Evolutionary conservation across 352 stramenopile genomes (phyloP), one percentile per base, ranked within the genome.

Genomic region (Phytophthora foliorum): DNA sequence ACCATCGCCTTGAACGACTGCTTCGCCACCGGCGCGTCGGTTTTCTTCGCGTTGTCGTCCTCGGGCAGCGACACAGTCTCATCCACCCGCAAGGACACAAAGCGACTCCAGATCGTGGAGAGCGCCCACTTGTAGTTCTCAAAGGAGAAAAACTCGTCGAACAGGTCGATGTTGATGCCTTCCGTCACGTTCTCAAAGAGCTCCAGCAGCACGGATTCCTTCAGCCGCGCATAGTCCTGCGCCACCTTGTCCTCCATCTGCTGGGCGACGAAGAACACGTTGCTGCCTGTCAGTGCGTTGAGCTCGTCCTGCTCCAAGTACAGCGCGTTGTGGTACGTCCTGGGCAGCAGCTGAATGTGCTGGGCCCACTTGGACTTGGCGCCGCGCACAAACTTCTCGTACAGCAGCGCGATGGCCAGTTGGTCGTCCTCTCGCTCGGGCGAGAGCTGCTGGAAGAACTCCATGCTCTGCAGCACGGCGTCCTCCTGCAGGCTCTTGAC

Each of bases 91-190:
- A 95, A 45, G 32, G 88, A 93, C 38, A 95, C 88, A 29, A 93
- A 94, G 41, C 88, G 88, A 63, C 88, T 95, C 88, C 88, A 95
- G 69, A 95, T 91, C 36, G 86, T 93, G 14, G 88, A 93, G n/a
- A 95, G 56, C 27, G 86, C 88, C 88, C 88, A 95, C 57, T 89
- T 84, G 75, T 93, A 95, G 63, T 86, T 80, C 1, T 88, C 76
- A 17, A 91, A 74, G 3, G 84, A 92, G 51, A 93, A 93, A 24
- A 53, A 76, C 22, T 75, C 61, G 11, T 81, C 57, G 19, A 86
- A 79, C 3, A 53, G 54, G 16, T 73, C 66, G 2, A 79, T 19
- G 24, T 58, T 76, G 41, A 75, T 62, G n/a, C 50, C 62, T 17
- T 65, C 63, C 0, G 61, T 46, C 17, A 89, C 22, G 11, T 81